Evolutionary conservation across 1,284 basidiomycete species (phyloP), one percentile per base, ranked within the genome.

Genomic region (Ustilago nuda): DNA sequence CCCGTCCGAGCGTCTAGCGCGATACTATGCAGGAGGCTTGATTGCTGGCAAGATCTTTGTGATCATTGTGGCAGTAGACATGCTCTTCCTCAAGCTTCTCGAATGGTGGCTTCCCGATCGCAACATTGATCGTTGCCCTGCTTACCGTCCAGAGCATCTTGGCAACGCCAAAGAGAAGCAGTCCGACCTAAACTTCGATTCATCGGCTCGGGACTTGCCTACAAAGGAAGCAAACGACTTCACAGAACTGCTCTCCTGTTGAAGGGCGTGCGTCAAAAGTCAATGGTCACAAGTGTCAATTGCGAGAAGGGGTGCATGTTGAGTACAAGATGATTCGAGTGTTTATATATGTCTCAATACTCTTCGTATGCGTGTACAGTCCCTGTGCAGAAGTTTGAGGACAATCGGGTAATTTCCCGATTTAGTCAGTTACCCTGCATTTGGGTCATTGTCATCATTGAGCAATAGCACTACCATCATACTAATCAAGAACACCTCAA

Each of bases 21-120:
- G 70, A 33, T 92, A 32, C 89, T 92, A 88, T 87, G 88, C 51
- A 82, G 93, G 30, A 23, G 93, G 93, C 0, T 89, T 88, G 0
- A 91, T 92, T 55, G 91, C 90, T 0, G 93, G 93, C 3, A 89
- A 89, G 1, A 93, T 95, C 46, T 93, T 92, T 78, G 90, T 91
- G 0, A 90, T 91, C 63, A 93, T 95, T 19, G 87, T 94, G 32
- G 87, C 93, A 23, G 92, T 94, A 2, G 92, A 93, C 69, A 92
- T 92, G 81, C 84, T 94, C 9, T 94, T 94, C 84, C 92, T 92
- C 82, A 78, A 90, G 74, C 87, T 93, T 58, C 87, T 95, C 3
- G 92, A 94, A 23, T 76, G 69, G 74, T 72, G 65, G 69, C 41
- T 76, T 53, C 69, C 74, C 1, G 56, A 61, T 6, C 2, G 35